Evolutionary conservation across 441 rosid species (phyloP).

Genomic region (Euphorbia celastroides): DNA sequence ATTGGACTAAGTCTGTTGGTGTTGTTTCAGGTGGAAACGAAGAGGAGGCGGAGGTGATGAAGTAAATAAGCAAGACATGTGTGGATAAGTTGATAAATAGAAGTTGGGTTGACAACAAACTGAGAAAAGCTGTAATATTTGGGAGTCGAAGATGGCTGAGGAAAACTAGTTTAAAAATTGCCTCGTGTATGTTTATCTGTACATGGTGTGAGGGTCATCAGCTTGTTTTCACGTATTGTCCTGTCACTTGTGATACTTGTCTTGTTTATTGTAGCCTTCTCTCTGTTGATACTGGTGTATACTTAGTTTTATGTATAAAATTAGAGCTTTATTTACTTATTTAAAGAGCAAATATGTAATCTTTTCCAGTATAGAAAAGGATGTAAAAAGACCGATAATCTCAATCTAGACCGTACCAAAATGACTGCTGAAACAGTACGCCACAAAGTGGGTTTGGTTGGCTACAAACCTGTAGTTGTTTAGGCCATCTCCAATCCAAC

Average conservation of each 20-base stretch:
- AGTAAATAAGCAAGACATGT: slow-evolving; percentile 11
- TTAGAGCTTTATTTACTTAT: slow-evolving; percentile 13
- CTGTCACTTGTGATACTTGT: slow-evolving; percentile 26
- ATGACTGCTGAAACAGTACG: no score
- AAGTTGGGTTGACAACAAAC: slow-evolving; percentile 24
- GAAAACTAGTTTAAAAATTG: slow-evolving; percentile 25
- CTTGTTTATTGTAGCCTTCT: slow-evolving; percentile 15
- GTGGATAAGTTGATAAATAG: slow-evolving; percentile 16
- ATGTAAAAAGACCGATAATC: no score
- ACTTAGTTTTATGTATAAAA: slow-evolving; percentile 33
- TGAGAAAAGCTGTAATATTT: slow-evolving; percentile 20
- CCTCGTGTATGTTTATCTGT: slow-evolving; percentile 24
- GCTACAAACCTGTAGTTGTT: no score
- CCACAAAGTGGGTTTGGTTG: no score
- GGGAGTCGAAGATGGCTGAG: slow-evolving; percentile 14
- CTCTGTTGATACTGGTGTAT: slow-evolving; percentile 17
- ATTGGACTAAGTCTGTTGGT: neutral
- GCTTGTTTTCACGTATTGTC: slow-evolving; percentile 24
- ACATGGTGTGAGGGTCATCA: slow-evolving; percentile 22
- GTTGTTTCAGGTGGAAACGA: slow-evolving; percentile 59
- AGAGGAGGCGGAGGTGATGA: slow-evolving; percentile 56
- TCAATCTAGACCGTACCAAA: no score
- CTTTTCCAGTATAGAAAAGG: no score
- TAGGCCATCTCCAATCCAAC: no score
- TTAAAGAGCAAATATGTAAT: no score